Base-by-base conservation (phyloP, 495 filamentous ascomycete species). In the Penicillium ucsense region DNA sequence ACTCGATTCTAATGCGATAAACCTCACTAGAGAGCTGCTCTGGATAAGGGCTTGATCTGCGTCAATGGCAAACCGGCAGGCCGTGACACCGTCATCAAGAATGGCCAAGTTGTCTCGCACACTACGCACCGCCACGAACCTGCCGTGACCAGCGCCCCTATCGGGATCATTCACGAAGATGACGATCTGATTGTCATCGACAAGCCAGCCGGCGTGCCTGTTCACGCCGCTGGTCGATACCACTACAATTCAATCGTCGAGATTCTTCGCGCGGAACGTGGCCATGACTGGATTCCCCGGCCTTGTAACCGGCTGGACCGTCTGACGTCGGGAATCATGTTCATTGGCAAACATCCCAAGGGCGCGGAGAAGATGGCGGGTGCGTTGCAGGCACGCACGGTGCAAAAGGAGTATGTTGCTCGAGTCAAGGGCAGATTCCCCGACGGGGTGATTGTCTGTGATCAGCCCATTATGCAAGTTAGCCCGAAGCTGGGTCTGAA, bases 81-180 rank as follows among this genome's bases (percentile, higher is more conserved):
- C 73, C 81, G 35, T 54, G 73, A 67, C 64, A 82, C 65, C 5
- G 63, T 77, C 38, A 69, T 91, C 45, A 84, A 81, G 57, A 88
- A 91, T 60, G 86, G 86, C 46, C 85, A 95, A 49, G 71, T 94
- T 37, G 83, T 98, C 37, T 89, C 85, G 4, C 92, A 98, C 63
- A 97, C 89, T 5, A 76, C 92, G 45, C 92, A 98, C 63, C 87
- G 92, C 34, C 92, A 98, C 60, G 92, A 98, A 64, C 94, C 92
- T 3, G 92, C 92, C 4, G 85, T 95, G 28, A 87, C 85, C 3
- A 80, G 77, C n/a, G 71, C 84, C 8, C 77, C 85, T 0, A 85
- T 97, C 35, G 78, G 79, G 3, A 80, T 94, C 38, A 79, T 97
- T 35, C 84, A 94, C 62, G 92, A 98, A 66, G 87, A 94, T 55